Evolutionary conservation across 805 yeast genomes (phyloP), one percentile per base, ranked within the genome.

Genomic region (Myxozyma sirexii): DNA sequence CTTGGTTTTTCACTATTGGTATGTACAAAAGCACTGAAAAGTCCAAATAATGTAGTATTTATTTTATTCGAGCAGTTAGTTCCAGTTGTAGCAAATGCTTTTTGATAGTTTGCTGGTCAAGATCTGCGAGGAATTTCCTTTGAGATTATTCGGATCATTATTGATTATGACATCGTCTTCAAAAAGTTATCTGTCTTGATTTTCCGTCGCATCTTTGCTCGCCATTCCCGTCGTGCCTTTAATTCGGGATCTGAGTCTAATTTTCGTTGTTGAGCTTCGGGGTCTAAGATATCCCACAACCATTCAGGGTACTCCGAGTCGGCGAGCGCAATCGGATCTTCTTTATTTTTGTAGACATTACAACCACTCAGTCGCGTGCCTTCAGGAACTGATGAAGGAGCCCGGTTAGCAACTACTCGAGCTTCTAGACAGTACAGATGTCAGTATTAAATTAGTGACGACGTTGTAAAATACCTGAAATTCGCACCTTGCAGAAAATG

Each of bases 241-340:
- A 81, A 81, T 52, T 85, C 79, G 42, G 90, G 89, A 57, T 83
- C 83, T 24, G 77, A 78, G 52, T 82, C 84, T 39, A 87, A 77
- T 65, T 81, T 77, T 27, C 77, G 81, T 57, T 79, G 77, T 69
- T 83, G 85, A n/a, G 82, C 82, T 39, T 82, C 81, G 53, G 81
- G 77, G 72, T 92, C 96, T 33, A 91, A 80, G 49, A 89, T 78
- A 4, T 81, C 83, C 98, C 98, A 94, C 54, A 93, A 79, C 99
- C 99, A 93, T 46, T 81, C 88, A 4, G 99, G 99, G 71, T 93
- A 93, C 69, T 92, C 96, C 39, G 78, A 78, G 72, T 94, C 98
- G 62, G 87, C 90, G 56, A 87, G 74, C 1, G 98, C 98, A 4
- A 90, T 84, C 7, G 96, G 90, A 67, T 91, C 97, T 60, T 86